Evolutionary conservation across 768 basidiomycete genomes (phyloP), one percentile per base, ranked within the genome.

Genomic region (Tylopilus balloui): DNA sequence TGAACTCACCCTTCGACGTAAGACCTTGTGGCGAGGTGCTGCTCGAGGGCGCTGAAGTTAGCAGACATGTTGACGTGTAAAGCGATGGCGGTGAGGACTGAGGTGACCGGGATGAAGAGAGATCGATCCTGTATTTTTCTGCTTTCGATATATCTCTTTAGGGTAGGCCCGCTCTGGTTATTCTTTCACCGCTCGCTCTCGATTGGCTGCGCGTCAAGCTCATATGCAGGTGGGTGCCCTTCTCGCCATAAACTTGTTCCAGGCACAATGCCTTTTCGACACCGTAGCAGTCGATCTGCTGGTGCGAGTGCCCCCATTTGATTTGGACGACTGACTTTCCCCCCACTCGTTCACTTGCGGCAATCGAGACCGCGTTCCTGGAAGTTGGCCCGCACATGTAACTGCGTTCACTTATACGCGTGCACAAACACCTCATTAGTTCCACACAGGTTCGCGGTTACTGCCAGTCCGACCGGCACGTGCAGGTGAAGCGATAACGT

Each of bases 1-100:
- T 27, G 47, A 17, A 78, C 88, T 79, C 48, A 94, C 92, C 92
- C 92, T 67, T 93, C 88, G 42, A 95, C 77, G 69, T 95, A 95
- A 51, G 91, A 91, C 67, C 89, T 78, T 63, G 85, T 80, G 48
- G 83, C 68, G 61, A 99, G 89, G 78, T 94, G 90, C 50, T 83
- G 67, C 66, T 98, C 89, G 64, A 97, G 86, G 57, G 86, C 81
- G 24, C 65, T 55, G 57, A 88, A 75, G 69, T 89, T 73, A 57
- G 72, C 74, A 61, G 86, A 78, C 87, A 88, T 90, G 12, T 60
- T 64, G 49, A 57, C 44, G 52, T 61, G 38, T 52, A 50, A 44
- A 31, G 17, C 28, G 42, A 45, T 15, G 40, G 50, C 46, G 36
- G 47, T 36, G 42, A 43, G 24, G 40, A 32, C 37, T 32, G 50